Evolutionary conservation across 495 filamentous ascomycete species (phyloP), one percentile per base, ranked within the genome.

Genomic region (Evansstolkia leycettana): DNA sequence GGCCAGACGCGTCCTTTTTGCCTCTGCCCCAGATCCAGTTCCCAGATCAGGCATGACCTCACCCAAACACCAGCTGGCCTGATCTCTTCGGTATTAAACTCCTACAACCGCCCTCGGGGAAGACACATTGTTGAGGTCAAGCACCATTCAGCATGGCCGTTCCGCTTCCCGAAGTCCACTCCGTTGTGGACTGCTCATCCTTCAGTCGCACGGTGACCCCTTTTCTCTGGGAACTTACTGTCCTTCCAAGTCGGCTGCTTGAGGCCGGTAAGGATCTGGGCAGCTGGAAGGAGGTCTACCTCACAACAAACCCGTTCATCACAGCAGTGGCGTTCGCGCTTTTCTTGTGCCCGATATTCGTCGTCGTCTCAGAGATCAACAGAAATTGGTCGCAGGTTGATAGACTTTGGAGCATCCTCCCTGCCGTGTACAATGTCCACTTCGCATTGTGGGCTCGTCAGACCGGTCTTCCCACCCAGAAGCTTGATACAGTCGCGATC

Each of bases 311-410:
- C 54, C 92, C 92, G 1, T 50, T 94, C 17, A 68, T 94, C 7
- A 74, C 73, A 2, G 85, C 80, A 13, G 64, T 90, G 42, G 79
- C 75, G 1, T 65, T 92, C 41, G 74, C 82, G 2, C 48, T 89
- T 11, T 60, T 75, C 20, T 46, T 89, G 7, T 75, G 78, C 16
- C 70, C 67, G 2, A 38, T 87, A 5, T 80, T 89, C 41, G 64
- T 94, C 17, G 39, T 89, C 18, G 59, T 70, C 2, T 77, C 82
- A 17, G 90, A 96, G 56, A 58, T 88, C 58, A 95, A 84, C 56
- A 72, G 73, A 33, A 96, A 99, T 60, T 94, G 84, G 58, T 93
- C 84, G 6, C 89, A 96, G 56, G 79, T 99, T 7, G 92, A 99
- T 54, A 72, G 92, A 1, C 63, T 76, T 43, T 99, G 92, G 92